Evolutionary conservation across 78 protist genomes (phyloP).

Genomic region (Chrysochromulina parva): DNA sequence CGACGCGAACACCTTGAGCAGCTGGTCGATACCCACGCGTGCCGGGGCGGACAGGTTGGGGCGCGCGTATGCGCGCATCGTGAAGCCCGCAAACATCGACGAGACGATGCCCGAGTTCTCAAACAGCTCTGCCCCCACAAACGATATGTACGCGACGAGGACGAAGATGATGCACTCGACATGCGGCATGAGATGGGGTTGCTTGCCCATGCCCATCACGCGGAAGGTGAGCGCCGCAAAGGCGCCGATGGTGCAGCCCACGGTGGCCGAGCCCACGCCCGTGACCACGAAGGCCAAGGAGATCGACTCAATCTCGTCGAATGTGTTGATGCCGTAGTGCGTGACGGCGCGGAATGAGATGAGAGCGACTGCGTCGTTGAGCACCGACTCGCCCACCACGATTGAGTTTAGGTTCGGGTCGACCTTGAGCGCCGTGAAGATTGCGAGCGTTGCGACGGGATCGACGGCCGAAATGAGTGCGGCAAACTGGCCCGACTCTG

Average conservation of each 20-base stretch:
- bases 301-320: neutral
- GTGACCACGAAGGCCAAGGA: neutral
- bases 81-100: conserved; percentile 40
- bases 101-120: conserved; percentile 56
- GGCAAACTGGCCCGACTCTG: neutral
- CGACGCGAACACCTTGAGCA: conserved; percentile 50
- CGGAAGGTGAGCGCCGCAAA: conserved; percentile 37
- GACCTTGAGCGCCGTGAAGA: neutral
- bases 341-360: neutral
- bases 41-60: conserved; percentile 58
- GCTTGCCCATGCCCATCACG: neutral
- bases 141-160: conserved; percentile 2
- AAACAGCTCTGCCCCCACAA: conserved; percentile 36
- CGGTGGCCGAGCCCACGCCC: neutral
- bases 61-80: conserved; percentile 60
- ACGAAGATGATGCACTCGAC: neutral
- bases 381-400: conserved; percentile 31
- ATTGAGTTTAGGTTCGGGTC: neutral
- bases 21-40: neutral
- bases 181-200: neutral
- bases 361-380: conserved; percentile 25
- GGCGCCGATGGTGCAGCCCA: neutral
- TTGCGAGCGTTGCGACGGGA: conserved; percentile 15
- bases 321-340: too few relatives aligned
- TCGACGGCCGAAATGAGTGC: conserved; percentile 32